Evolutionary conservation across 2,329 filamentous ascomycete genomes (phyloP).

Genomic region (Dothistroma pini): DNA sequence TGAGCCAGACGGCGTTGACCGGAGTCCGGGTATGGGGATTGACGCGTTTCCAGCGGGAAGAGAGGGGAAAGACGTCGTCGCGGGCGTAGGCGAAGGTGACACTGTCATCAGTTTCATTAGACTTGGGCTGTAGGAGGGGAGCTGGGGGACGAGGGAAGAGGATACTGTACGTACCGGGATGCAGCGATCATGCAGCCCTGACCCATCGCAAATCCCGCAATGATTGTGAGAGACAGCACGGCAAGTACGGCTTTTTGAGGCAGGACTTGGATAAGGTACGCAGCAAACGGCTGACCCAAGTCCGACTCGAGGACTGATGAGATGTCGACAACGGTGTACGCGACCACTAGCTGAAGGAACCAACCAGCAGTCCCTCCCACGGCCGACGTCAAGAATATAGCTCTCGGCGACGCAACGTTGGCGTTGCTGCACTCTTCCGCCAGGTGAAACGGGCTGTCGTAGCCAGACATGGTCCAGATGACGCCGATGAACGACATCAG

Average conservation of each 20-base stretch:
- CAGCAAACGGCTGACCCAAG: slow-evolving; percentile 66
- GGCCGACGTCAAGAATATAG: slow-evolving; percentile 66
- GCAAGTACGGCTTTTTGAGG: slow-evolving; percentile 58
- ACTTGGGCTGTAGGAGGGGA: background rate
- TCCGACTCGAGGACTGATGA: slow-evolving; percentile 55
- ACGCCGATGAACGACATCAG: slow-evolving; percentile 69
- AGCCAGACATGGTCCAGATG: slow-evolving; percentile 59
- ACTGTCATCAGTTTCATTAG: background rate
- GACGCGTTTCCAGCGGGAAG: slow-evolving; percentile 56
- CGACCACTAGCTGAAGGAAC: slow-evolving; percentile 69
- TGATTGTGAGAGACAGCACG: slow-evolving; percentile 62
- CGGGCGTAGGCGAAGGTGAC: slow-evolving; percentile 59
- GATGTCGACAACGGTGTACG: slow-evolving; percentile 67
- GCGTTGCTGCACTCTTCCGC: slow-evolving; percentile 61
- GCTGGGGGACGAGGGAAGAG: background rate
- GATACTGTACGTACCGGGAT: slow-evolving; percentile 6
- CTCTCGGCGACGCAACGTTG: slow-evolving; percentile 64
- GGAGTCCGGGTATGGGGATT: slow-evolving; percentile 61
- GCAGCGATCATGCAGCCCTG: slow-evolving; percentile 68
- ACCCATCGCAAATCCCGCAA: slow-evolving; percentile 68
- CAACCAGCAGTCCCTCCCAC: slow-evolving; percentile 66
- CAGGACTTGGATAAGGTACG: slow-evolving; percentile 64
- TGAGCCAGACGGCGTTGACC: slow-evolving; percentile 68
- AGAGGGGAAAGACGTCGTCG: slow-evolving; percentile 65
- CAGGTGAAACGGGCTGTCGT: slow-evolving; percentile 6